phyloP scores from a whole-genome alignment of 2,329 filamentous ascomycete species.

The Fusarium siculi region DNA sequence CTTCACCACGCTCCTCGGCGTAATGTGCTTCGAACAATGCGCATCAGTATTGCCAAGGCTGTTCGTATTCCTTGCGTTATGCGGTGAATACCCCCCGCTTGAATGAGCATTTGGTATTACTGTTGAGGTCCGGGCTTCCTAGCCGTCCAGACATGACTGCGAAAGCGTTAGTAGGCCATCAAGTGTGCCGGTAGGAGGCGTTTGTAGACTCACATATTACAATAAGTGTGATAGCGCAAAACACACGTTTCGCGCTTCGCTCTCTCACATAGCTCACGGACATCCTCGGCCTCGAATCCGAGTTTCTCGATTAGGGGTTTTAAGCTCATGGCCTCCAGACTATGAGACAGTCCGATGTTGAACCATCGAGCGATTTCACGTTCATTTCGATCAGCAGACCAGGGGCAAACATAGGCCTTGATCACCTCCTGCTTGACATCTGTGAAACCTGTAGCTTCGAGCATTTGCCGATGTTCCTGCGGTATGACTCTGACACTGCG shows the following conservation, averaged over 20 bases:
- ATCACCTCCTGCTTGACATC: constrained; percentile 79
- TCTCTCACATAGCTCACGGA: constrained; percentile 69
- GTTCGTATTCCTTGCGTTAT: neutral
- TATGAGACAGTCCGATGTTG: constrained; percentile 79
- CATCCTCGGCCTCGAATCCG: constrained; percentile 65
- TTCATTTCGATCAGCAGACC: constrained; percentile 71
- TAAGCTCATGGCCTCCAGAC: constrained; percentile 77
- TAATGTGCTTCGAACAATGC: neutral
- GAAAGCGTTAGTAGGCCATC: neutral
- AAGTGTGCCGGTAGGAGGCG: neutral
- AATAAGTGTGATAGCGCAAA: constrained; percentile 76
- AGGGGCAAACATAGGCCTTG: constrained; percentile 78
- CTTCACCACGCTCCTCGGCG: neutral
- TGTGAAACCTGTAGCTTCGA: constrained; percentile 79
- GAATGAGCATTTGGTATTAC: constrained; percentile 20
- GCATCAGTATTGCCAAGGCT: neutral
- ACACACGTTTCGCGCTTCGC: constrained; percentile 77
- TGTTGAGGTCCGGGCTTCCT: constrained; percentile 39
- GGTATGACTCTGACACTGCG: constrained; percentile 71
- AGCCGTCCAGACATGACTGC: constrained; percentile 44
- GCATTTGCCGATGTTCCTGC: constrained; percentile 62
- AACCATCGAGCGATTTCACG: constrained; percentile 84
- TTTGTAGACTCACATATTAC: constrained; percentile 74
- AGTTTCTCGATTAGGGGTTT: constrained; percentile 71
- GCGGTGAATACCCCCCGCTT: neutral